Percentiles rank a stretch among this genome's conserved stretches.
Evolutionary conservation across 345 rosid species (phyloP).

Genomic region (Hibiscus tridactylites): DNA sequence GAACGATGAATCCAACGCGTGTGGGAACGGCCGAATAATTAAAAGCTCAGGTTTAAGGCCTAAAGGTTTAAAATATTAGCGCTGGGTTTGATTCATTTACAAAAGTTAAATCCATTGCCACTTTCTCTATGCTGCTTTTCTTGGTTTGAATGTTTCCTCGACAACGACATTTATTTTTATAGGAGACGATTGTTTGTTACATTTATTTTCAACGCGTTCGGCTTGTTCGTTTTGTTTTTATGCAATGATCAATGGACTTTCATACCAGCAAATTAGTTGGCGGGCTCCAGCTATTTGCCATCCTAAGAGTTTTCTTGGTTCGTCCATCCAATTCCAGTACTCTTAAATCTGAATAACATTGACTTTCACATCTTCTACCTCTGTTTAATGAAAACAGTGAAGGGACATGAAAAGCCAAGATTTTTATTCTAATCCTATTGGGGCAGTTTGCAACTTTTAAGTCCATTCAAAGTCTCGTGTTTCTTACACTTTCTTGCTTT

Average conservation of each 20-base stretch:
- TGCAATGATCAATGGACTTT: neutral
- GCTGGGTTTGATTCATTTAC: neutral
- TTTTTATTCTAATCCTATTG: neutral
- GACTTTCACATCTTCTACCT: neutral
- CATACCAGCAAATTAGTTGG: neutral
- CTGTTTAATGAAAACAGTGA: neutral
- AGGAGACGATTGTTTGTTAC: neutral
- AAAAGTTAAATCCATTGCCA: neutral
- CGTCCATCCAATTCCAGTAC: neutral
- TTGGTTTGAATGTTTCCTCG: conserved; percentile 5
- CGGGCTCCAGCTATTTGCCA: neutral
- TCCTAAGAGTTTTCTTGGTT: neutral
- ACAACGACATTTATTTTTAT: neutral
- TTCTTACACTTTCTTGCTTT: neutral
- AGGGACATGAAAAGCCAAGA: neutral
- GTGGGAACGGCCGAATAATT: neutral
- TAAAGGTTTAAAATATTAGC: neutral
- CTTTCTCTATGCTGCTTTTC: neutral
- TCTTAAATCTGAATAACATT: neutral
- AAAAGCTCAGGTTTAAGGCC: neutral
- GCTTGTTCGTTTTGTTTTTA: neutral
- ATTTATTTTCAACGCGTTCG: neutral
- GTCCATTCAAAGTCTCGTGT: neutral
- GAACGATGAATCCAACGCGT: neutral
- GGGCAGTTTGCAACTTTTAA: neutral